Conservation (phyloP, 1,139 yeast species). For the Blastobotrys proliferans region DNA sequence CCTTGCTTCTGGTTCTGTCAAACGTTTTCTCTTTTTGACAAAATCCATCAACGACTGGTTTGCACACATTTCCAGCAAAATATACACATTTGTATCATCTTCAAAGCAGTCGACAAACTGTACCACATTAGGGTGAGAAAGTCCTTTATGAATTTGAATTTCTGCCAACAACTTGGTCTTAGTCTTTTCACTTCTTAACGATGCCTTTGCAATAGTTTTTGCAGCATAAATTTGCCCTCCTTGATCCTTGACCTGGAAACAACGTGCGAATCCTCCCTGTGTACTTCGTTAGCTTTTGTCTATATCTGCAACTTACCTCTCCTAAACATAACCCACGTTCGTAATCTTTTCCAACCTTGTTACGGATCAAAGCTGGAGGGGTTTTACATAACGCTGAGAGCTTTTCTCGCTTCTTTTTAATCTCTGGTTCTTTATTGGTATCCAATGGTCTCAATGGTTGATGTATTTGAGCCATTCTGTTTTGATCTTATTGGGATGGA, state of each 20-base stretch:
- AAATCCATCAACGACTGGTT: constrained; percentile 83
- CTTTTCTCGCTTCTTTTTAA: constrained; percentile 67
- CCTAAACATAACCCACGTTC: constrained; percentile 90
- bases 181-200: constrained; percentile 87
- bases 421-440: constrained; percentile 9
- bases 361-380: constrained; percentile 88
- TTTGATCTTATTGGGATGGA: no score
- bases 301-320: constrained; percentile 42
- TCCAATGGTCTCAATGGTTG: constrained; percentile 11
- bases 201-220: constrained; percentile 94
- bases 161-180: constrained; percentile 82
- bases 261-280: constrained; percentile 94
- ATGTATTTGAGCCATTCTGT: constrained; percentile 4
- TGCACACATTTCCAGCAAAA: constrained; percentile 84
- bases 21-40: constrained; percentile 72
- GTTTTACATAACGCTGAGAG: constrained; percentile 86
- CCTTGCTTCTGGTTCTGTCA: constrained; percentile 90
- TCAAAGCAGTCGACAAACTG: constrained; percentile 93
- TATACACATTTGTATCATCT: constrained; percentile 90
- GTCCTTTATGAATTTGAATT: constrained; percentile 88
- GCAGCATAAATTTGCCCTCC: constrained; percentile 90
- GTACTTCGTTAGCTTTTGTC: neutral
- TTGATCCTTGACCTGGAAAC: constrained; percentile 93
- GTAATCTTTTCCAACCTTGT: constrained; percentile 82
- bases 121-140: constrained; percentile 86